Conservation (phyloP, 179 eudicot genomes). For the Nepenthes alata region DNA sequence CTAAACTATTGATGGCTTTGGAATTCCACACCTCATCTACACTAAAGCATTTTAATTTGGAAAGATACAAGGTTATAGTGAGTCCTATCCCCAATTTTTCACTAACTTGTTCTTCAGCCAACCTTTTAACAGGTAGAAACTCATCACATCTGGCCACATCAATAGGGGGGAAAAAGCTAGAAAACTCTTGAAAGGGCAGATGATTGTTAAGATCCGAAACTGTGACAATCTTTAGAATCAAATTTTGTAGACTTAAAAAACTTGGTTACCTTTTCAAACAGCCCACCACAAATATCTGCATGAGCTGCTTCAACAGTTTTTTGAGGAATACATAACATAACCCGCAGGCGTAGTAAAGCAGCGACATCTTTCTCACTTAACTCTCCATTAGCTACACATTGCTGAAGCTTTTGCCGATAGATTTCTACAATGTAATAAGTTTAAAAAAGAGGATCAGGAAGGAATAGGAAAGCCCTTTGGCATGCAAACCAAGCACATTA, state of each 20-base stretch:
- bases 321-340: constrained; percentile 79
- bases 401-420: constrained; percentile 83
- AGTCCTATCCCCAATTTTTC: too few species aligned
- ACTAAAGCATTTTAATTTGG: too few species aligned
- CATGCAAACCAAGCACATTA: neutral
- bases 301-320: constrained; percentile 79
- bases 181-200: too few species aligned
- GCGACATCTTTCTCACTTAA: constrained; percentile 69
- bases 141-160: too few species aligned
- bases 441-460: neutral
- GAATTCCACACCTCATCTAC: too few species aligned
- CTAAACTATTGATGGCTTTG: too few species aligned
- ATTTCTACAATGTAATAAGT: constrained; percentile 36
- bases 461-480: neutral
- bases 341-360: constrained; percentile 57
- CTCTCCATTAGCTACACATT: constrained; percentile 62
- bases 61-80: too few species aligned
- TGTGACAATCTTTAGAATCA: too few species aligned
- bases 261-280: constrained; percentile 71
- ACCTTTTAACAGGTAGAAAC: too few species aligned
- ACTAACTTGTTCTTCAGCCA: too few species aligned
- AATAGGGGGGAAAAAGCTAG: too few species aligned
- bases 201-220: too few species aligned
- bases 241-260: neutral
- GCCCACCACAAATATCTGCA: constrained; percentile 71